phyloP scores from a whole-genome alignment of 2,329 filamentous ascomycete genomes.

The Arthroderma sp. region DNA sequence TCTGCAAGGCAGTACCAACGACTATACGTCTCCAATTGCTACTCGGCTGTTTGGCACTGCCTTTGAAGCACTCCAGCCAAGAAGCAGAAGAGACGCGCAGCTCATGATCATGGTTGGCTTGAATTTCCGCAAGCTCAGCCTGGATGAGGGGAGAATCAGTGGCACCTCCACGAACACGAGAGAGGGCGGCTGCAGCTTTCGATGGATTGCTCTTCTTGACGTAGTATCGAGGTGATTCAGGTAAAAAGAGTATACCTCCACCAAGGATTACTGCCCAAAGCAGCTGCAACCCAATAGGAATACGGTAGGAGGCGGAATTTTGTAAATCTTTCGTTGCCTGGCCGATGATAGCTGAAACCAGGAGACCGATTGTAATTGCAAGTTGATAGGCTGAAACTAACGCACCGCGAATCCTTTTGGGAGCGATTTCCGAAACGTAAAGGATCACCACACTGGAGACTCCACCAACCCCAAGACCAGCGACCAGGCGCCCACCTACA shows the following conservation, averaged over 20 bases:
- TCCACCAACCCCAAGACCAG: constrained; percentile 29
- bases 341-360: constrained; percentile 52
- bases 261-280: constrained; percentile 46
- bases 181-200: constrained; percentile 10
- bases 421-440: constrained; percentile 26
- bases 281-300: constrained; percentile 52
- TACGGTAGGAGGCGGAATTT: constrained; percentile 42
- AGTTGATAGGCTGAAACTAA: constrained; percentile 31
- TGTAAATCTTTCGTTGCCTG: constrained; percentile 48
- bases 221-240: constrained; percentile 39
- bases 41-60: constrained; percentile 22
- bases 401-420: constrained; percentile 28
- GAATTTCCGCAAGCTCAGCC: constrained; percentile 37
- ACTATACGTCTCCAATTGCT: constrained; percentile 57
- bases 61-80: constrained; percentile 40
- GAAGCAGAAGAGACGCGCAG: constrained; percentile 25
- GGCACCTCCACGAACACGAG: constrained; percentile 33
- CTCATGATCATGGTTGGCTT: constrained; percentile 40
- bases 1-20: constrained; percentile 58
- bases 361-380: constrained; percentile 30
- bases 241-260: constrained; percentile 38
- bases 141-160: constrained; percentile 33
- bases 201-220: constrained; percentile 16
- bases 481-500: constrained; percentile 27
- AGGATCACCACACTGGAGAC: constrained; percentile 28